Base-by-base conservation (phyloP, 1,284 basidiomycete genomes). In the Singerocomus inundabilis region DNA sequence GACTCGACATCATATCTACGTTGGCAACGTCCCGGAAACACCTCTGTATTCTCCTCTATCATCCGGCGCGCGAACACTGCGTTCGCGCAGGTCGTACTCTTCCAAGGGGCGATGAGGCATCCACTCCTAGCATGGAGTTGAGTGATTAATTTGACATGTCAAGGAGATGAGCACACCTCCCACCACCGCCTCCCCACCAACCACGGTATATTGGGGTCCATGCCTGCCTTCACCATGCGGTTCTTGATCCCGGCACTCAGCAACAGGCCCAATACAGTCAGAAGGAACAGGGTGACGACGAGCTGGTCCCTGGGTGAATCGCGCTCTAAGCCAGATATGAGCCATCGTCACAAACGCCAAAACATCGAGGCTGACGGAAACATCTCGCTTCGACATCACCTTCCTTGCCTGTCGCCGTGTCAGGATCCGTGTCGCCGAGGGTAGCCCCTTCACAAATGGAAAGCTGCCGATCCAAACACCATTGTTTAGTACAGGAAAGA, bases 341-440 rank as follows among this genome's bases (percentile, higher is more conserved):
- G 61, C 55, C 44, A 18, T 51, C 49, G 57, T 51, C 57, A 69
- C 61, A 64, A 67, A 64, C 51, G 52, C 46, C 51, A 54, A 57
- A 57, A 63, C 56, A 52, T 57, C 57, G 49, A 58, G 48, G 82
- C 93, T 62, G 71, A 95, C 93, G 92, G 72, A 97, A 97, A 76
- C 94, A 98, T 66, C 91, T 78, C 52, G 93, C 93, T 72, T 95
- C 91, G 32, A 98, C 91, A 69, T 97, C 93, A 24, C 93, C 93
- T 67, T 96, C 94, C 62, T 92, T 93, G n/a, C 94, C 94, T 2
- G 93, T 95, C 7, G 89, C 93, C 18, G 88, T 93, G 69, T 98
- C 93, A 21, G 86, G 88, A 70, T 98, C 84, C 32, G 89, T 85
- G 60, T 93, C 88, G 26, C 92, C 93, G 31, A 93, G 72, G 46